Base-by-base conservation (phyloP, 495 filamentous ascomycete species). In the Lasiosphaeria ovina region DNA sequence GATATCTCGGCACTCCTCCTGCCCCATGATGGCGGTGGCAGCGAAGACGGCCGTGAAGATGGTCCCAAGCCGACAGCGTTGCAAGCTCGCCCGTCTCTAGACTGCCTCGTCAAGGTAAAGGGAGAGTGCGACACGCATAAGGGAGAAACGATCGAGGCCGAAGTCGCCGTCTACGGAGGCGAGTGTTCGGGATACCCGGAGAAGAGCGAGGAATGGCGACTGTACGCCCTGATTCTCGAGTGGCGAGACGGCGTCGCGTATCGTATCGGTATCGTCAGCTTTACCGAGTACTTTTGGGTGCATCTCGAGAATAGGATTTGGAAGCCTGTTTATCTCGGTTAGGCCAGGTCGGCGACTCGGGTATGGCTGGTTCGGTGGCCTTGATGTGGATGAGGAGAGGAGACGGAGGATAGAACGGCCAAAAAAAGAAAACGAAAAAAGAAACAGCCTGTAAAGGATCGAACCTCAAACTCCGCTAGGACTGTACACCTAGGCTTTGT, bases 261-360 rank as follows among this genome's bases (percentile, higher is more conserved):
- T 42, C 38, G 38, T 42, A 42, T 42, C 38, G 38, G 38, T 2
- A 42, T 42, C 38, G 38, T 42, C 38, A 42, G 38, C 38, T 42
- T 42, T 42, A 42, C 38, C 38, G 38, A 42, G 38, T 42, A 14
- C 38, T 42, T 42, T 42, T 42, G 38, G 38, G 38, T 42, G 38
- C 38, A 42, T 42, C 38, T 42, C 38, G 38, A 42, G 38, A 42
- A 42, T 42, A 42, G 38, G 38, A 42, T 42, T 42, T 42, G 38
- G 38, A 14, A 42, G 38, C 38, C 14, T 40, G 38, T 40, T 6
- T 40, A 40, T 40, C 38, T 40, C 38, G 38, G 38, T 40, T 40
- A 40, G 38, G 38, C 12, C 12, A 40, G 38, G 38, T 40, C 38
- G 38, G 38, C 38, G 38, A 12, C 38, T 40, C 38, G 38, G 38